These are phyloP conservation scores for Fomitopsis schrenkii DNA, from an alignment of 1,284 basidiomycete genomes.

Conservation along the genomic window DNA sequence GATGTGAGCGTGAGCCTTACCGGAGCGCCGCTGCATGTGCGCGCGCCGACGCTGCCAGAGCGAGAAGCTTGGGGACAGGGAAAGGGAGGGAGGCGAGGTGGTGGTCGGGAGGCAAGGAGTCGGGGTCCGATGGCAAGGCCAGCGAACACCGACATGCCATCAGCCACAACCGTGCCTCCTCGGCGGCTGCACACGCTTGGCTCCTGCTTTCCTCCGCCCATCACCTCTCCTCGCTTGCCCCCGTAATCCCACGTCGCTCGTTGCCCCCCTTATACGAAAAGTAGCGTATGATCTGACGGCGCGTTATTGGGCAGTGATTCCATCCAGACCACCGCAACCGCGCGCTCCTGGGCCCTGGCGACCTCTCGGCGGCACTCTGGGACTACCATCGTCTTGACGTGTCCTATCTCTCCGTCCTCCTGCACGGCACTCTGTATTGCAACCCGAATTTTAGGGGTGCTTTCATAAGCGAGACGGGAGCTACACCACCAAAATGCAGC, in stretches of 20 bases:
- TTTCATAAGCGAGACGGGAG: background rate
- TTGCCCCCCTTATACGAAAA: background rate
- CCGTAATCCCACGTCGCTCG: background rate
- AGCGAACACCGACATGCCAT: background rate
- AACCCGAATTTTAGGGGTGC: background rate
- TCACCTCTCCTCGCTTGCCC: background rate
- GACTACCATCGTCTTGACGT: background rate
- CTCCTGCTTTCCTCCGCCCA: background rate
- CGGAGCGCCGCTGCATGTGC: slow-evolving; percentile 56
- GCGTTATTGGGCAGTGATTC: background rate
- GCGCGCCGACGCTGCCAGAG: slow-evolving; percentile 9
- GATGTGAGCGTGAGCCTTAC: slow-evolving; percentile 50
- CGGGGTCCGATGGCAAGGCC: background rate
- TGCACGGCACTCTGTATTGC: background rate
- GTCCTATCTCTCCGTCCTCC: background rate
- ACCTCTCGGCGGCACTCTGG: background rate
- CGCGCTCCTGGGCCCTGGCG: background rate
- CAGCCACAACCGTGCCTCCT: background rate
- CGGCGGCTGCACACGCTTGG: background rate
- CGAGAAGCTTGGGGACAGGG: background rate
- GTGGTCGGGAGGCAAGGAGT: slow-evolving; percentile 4
- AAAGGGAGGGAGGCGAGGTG: background rate
- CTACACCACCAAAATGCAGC: slow-evolving; percentile 24
- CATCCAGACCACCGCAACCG: background rate
- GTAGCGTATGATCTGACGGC: background rate